Base-by-base conservation (phyloP, 164 flowering plant species). In the Tinospora cordifolia region DNA sequence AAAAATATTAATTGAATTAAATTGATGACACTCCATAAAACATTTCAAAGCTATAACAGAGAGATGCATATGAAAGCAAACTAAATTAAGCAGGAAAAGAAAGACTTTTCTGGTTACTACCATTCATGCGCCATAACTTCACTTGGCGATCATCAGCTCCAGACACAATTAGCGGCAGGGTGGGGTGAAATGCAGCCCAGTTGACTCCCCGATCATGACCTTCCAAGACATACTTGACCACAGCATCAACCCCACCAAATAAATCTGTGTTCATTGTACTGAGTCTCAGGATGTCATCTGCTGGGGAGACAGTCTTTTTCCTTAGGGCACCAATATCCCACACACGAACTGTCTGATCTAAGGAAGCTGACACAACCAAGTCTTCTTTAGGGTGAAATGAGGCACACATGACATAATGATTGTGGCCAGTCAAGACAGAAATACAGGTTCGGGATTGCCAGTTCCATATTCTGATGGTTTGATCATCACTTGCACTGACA, bases 321-420 rank as follows among this genome's bases (percentile, higher is more conserved):
- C 80, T 81, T 72, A 82, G 72, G 25, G 87, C 75, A 65, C 84
- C 85, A 68, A 81, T 84, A 69, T 84, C 85, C 87, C 87, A 84
- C 49, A 82, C 87, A 36, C 87, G 80, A 67, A 82, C 77, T 8
- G 87, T 84, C 74, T 82, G 85, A 69, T 84, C 87, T 69, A 84
- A 73, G 25, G 87, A 84, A 17, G 87, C 87, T 11, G 87, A 84
- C 22, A 81, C 85, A 63, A 84, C 84, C 54, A 84, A 68, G 40
- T 84, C 87, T 63, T 82, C 87, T 70, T 82, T 84, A 38, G 85
- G 87, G 70, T 84, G 87, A 66, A 84, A 84, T 2, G 81, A 71
- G 38, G 87, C 87, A 75, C 87, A 84, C 87, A 84, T 84, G 24
- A 84, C 87, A 80, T 84, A 84, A 67, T 84, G 87, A 62, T 82